These are phyloP conservation scores for Stylosanthes scabra DNA, from an alignment of 331 rosid species.

Conservation along the genomic window DNA sequence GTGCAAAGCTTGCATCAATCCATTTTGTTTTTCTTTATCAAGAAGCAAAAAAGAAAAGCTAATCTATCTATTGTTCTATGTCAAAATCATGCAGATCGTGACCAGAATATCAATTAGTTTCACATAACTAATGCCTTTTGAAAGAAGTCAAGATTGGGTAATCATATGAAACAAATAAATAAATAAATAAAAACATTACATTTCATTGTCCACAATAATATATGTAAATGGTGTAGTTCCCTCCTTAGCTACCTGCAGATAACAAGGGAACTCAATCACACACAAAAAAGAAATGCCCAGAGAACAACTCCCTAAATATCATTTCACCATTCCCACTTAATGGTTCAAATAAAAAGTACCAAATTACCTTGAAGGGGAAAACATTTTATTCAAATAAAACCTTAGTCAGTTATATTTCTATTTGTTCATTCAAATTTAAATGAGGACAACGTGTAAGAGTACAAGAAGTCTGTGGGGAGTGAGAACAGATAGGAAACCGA, in stretches of 20 bases:
- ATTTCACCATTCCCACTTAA: constrained; percentile 17
- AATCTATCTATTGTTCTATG: constrained; percentile 22
- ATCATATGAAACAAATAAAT: constrained; percentile 9
- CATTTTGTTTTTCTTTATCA: constrained; percentile 12
- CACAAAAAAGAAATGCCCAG: constrained; percentile 7
- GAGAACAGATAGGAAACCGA: constrained; percentile 28
- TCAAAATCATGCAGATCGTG: constrained; percentile 21
- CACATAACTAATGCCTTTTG: constrained; percentile 17
- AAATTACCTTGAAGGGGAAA: background rate
- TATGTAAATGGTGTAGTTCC: constrained; percentile 92
- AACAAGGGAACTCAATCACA: constrained; percentile 33
- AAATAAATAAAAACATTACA: constrained; percentile 40
- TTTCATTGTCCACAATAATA: constrained; percentile 62
- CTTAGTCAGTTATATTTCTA: background rate
- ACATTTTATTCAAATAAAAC: background rate
- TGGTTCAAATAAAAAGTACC: constrained; percentile 25
- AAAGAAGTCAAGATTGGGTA: constrained; percentile 27
- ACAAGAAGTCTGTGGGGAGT: background rate
- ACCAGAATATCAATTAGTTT: constrained; percentile 27
- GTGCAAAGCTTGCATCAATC: constrained; percentile 28
- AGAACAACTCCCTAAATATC: constrained; percentile 9
- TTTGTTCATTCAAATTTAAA: constrained; percentile 2
- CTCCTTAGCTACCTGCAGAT: constrained; percentile 74
- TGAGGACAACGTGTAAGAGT: background rate
- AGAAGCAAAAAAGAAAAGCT: constrained; percentile 2